Evolutionary conservation across 768 basidiomycete genomes (phyloP), one percentile per base, ranked within the genome.

Genomic region (Boletus rufocinnamomeus): DNA sequence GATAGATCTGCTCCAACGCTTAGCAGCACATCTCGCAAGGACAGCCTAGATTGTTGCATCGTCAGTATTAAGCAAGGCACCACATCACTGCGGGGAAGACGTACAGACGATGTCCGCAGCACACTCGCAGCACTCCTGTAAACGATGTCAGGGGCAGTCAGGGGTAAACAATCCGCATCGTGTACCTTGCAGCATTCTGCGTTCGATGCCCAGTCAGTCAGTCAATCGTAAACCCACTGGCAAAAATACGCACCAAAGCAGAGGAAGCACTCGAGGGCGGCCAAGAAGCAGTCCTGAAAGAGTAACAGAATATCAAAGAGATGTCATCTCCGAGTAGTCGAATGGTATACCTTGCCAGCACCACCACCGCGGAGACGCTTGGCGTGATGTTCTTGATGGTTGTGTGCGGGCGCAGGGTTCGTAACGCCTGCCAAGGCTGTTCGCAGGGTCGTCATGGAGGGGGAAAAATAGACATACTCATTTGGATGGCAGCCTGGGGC

Each of bases 1-100:
- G 0, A 40, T 34, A 28, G 1, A 35, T 44, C 25, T 34, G 14
- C 21, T 38, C n/a, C 14, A 5, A 7, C 43, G 55, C 47, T 76
- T 77, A 86, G 70, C 87, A 89, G 70, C 83, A 85, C 82, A 89
- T 83, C 76, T 90, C 88, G 77, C 88, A 90, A 10, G 88, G 88
- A 79, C 87, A 90, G 73, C 88, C 88, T 89, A 61, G 7, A 52
- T 0, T 6, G 1, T 30, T 10, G 30, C 3, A 17, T 46, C 35
- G 9, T 62, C 45, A 69, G 60, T 3, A n/a, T n/a, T n/a, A n/a
- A n/a, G n/a, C n/a, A 6, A 27, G 21, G 52, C 8, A 48, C 14
- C 9, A 25, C 17, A 21, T 19, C 2, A 30, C 28, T 8, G n/a
- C 19, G 8, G 13, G 10, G 30, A 14, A 2, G 19, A 66, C 88